Conservation (phyloP, 2,329 filamentous ascomycete species). For the Paracorniculantispora psalliotae region DNA sequence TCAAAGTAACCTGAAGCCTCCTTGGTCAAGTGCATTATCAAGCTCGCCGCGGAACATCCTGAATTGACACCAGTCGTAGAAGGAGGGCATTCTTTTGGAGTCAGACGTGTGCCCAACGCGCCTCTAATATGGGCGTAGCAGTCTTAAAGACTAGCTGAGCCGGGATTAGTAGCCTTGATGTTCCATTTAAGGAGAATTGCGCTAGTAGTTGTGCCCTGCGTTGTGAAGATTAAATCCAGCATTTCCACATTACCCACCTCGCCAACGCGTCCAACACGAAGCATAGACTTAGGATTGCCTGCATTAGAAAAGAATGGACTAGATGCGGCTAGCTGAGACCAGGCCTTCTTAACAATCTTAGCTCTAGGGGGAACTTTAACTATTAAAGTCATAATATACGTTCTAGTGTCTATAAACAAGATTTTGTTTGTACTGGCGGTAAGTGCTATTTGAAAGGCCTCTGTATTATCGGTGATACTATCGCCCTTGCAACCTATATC, state of each 20-base stretch:
- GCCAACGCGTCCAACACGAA: conserved; percentile 58
- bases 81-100: conserved; percentile 53
- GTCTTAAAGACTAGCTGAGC: conserved; percentile 49
- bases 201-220: conserved; percentile 59
- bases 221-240: conserved; percentile 63
- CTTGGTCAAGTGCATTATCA: conserved; percentile 43
- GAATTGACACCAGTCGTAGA: conserved; percentile 39
- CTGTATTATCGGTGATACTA: conserved; percentile 46
- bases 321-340: conserved; percentile 23
- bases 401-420: conserved; percentile 35
- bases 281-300: conserved; percentile 50
- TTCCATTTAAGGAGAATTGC: conserved; percentile 68
- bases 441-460: conserved; percentile 35
- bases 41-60: conserved; percentile 55
- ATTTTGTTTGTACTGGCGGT: not conserved
- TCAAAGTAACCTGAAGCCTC: conserved; percentile 46
- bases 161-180: conserved; percentile 11
- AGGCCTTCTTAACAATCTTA: conserved; percentile 34
- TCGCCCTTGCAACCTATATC: conserved; percentile 3
- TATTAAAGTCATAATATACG: conserved; percentile 35
- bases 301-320: conserved; percentile 18
- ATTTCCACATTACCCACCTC: conserved; percentile 64
- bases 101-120: conserved; percentile 60
- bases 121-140: conserved; percentile 71
- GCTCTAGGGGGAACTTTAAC: conserved; percentile 28